Evolutionary conservation across 2,329 filamentous ascomycete species (phyloP).

Genomic region (Aspergillus sclerotialis): DNA sequence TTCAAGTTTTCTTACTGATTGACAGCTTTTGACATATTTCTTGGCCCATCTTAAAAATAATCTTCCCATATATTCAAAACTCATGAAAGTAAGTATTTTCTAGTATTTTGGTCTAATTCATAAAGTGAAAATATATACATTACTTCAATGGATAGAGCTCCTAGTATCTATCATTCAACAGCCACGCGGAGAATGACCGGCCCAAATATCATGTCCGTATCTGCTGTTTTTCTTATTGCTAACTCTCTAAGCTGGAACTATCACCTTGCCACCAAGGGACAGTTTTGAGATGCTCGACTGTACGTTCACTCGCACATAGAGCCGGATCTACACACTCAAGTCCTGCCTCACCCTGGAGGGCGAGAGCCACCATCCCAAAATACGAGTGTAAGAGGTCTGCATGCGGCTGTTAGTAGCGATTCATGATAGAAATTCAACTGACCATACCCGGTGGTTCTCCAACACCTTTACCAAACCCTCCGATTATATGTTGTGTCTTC

Average conservation of each 20-base stretch:
- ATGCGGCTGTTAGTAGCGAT: conserved; percentile 22
- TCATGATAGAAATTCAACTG: background rate
- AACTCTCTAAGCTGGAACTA: too few species aligned
- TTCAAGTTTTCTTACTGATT: too few species aligned
- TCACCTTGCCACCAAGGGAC: too few species aligned
- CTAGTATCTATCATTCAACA: too few species aligned
- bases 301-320: conserved; percentile 62
- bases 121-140: background rate
- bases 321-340: conserved; percentile 66
- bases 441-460: conserved; percentile 58
- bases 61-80: too few species aligned
- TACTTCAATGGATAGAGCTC: too few species aligned
- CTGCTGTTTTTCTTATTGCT: too few species aligned
- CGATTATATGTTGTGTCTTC: conserved; percentile 79
- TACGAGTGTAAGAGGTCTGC: conserved; percentile 80
- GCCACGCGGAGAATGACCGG: too few species aligned
- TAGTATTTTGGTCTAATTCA: background rate
- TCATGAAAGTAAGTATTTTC: too few species aligned
- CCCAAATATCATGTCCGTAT: too few species aligned
- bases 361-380: conserved; percentile 73
- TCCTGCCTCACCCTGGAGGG: conserved; percentile 62
- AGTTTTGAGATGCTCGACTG: conserved; percentile 34
- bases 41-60: too few species aligned
- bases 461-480: conserved; percentile 70
- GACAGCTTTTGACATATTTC: too few species aligned